These are phyloP conservation scores for Colletotrichum siamense DNA, from an alignment of 2,329 filamentous ascomycete genomes.

Conservation along the genomic window DNA sequence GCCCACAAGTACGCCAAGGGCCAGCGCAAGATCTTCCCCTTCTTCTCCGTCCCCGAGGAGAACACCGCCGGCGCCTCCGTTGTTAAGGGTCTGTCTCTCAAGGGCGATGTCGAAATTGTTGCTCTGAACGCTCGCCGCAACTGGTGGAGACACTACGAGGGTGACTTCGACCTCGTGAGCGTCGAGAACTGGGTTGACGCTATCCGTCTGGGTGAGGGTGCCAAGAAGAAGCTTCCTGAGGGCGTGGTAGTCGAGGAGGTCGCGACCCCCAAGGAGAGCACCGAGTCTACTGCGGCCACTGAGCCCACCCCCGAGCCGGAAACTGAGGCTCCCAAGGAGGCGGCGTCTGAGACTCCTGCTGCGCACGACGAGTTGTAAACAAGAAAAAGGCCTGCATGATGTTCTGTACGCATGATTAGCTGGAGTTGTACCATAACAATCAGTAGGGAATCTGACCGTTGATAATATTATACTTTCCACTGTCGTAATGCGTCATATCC, in stretches of 20 bases:
- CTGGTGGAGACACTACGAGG: slow-evolving; percentile 83
- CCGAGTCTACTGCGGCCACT: slow-evolving; percentile 14
- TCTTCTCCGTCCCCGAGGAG: slow-evolving; percentile 72
- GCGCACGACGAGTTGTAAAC: slow-evolving; percentile 58
- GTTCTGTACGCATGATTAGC: slow-evolving; percentile 7
- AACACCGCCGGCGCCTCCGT: slow-evolving; percentile 43
- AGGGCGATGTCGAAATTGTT: slow-evolving; percentile 70
- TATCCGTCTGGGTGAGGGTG: slow-evolving; percentile 87
- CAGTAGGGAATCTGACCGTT: slow-evolving; percentile 6
- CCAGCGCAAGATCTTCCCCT: slow-evolving; percentile 77
- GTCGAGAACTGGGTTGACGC: slow-evolving; percentile 89
- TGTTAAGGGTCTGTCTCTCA: slow-evolving; percentile 67
- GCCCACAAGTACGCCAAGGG: slow-evolving; percentile 75
- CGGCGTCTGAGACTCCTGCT: slow-evolving; percentile 34
- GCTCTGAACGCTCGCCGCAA: slow-evolving; percentile 83
- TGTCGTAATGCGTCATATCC: neutral
- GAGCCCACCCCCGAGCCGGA: slow-evolving; percentile 12
- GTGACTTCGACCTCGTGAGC: slow-evolving; percentile 61
- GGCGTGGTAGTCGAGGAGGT: slow-evolving; percentile 52
- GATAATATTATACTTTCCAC: neutral
- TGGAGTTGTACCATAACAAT: slow-evolving; percentile 4
- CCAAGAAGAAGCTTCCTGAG: slow-evolving; percentile 76
- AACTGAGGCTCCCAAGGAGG: slow-evolving; percentile 39
- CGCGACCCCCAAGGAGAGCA: neutral
- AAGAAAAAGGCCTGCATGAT: neutral